Base-by-base conservation (phyloP, 129 eudicot genomes). In the Pulicaria dysenterica region DNA sequence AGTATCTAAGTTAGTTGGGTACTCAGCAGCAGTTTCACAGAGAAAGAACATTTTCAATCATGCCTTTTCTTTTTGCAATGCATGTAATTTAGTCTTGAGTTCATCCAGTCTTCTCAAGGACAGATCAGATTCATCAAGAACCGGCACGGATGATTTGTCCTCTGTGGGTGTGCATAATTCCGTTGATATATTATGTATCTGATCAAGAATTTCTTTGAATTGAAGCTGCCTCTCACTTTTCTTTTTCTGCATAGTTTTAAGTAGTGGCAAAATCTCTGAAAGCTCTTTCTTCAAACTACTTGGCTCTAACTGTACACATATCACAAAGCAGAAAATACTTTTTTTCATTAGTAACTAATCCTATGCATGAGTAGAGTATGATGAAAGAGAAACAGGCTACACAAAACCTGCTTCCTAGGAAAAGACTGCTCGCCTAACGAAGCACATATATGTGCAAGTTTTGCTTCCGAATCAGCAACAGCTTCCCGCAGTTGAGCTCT, bases 41-140 rank as follows among this genome's bases (percentile, higher is more conserved):
- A 42, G 17, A 5, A 39, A 39, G 10, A 60, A 9, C 9, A 13
- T 19, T 62, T 61, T 7, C 38, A 63, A 14, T 5, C 61, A 55
- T 19, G 85, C 97, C 86, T 91, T 91, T 74, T 85, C 91, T 55
- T 81, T 87, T 58, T 87, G 89, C 58, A 91, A 79, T 43, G 76
- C 81, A 48, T 45, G 82, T 43, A 91, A 80, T 71, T 72, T 77
- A 73, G 46, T 62, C 11, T 75, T 68, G 54, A 91, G 69, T 41
- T 82, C 95, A 47, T 85, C 95, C 8, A 91, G 75, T 69, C 81
- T 85, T 60, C 77, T 77, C 80, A 83, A 51, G 15, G 95, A 85
- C 72, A 91, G 73, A 82, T 91, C 95, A 54, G 55, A 79, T 73
- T 87, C 95, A 77, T 85, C 89, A 64, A 81, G 66, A 50, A 15